A percentile compares a stretch with the other conserved stretches of the same genome.
These are phyloP conservation scores for Cryptosporidium sp. DNA, from an alignment of 169 alveolate species.

Conservation along the genomic window DNA sequence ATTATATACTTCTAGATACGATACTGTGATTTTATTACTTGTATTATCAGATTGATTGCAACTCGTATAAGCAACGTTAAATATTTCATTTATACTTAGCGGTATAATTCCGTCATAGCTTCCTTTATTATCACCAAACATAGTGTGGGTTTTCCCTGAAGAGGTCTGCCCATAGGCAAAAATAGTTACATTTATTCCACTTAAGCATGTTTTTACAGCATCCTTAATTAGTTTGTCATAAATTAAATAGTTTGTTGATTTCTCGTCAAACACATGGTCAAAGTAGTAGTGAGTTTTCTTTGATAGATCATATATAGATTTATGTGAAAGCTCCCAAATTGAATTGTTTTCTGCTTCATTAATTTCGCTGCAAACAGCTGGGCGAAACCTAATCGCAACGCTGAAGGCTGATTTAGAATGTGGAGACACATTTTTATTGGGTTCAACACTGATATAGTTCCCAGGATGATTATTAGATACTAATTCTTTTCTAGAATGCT, in stretches of 20 bases:
- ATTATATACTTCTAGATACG: slow-evolving; percentile 80
- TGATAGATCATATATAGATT: slow-evolving; percentile 14
- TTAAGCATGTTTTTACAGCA: slow-evolving; percentile 81
- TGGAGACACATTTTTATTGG: neutral
- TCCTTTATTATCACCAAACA: slow-evolving; percentile 79
- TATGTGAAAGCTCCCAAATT: slow-evolving; percentile 54
- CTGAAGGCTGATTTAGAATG: slow-evolving; percentile 45
- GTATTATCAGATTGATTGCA: neutral
- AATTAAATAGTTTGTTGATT: slow-evolving; percentile 38
- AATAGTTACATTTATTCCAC: slow-evolving; percentile 91
- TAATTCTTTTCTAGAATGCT: neutral
- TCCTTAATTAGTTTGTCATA: slow-evolving; percentile 77
- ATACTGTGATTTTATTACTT: slow-evolving; percentile 31
- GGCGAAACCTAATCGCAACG: slow-evolving; percentile 71
- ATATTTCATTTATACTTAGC: slow-evolving; percentile 54
- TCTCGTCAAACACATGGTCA: slow-evolving; percentile 49
- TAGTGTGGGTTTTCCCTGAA: slow-evolving; percentile 91
- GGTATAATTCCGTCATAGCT: slow-evolving; percentile 73
- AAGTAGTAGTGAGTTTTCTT: slow-evolving; percentile 17
- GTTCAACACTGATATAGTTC: neutral
- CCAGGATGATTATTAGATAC: neutral
- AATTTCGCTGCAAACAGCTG: neutral
- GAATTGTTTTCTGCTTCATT: neutral
- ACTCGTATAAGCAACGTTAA: neutral
- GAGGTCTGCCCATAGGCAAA: slow-evolving; percentile 93